Base-by-base conservation (phyloP, 495 filamentous ascomycete species). In the Daldinia childiae region DNA sequence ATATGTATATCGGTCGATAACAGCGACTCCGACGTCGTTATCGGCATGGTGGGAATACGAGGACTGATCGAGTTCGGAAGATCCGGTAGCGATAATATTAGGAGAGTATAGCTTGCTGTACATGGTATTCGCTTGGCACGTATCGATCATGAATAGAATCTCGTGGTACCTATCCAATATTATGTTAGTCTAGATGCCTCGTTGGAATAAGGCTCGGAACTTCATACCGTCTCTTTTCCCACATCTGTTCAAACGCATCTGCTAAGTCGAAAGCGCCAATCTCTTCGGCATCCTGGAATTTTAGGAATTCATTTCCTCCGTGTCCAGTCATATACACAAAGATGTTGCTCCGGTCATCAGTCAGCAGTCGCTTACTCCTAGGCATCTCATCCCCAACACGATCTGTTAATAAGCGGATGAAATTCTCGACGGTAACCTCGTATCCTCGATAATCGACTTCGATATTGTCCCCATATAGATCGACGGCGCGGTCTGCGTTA, bases 131-230 rank as follows among this genome's bases (percentile, higher is more conserved):
- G 95, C 95, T 82, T 99, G 95, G 81, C 95, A 99, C 0, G 95
- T 99, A 81, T 99, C 95, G 81, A 99, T 98, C 95, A 99, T 99
- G 84, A 99, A 99, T 62, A 99, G 87, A 70, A 99, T 87, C 79
- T 99, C 95, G 73, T 98, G 93, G 77, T 93, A 93, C 75, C 88
- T 90, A 58, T 48, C 8, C 19, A 57, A 41, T 21, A 24, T 2
- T 27, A 43, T 21, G 61, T 68, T 32, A 73, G 61, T 50, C 14
- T 41, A 7, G 21, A 71, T 11, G 29, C 50, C 71, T 62, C 48
- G 27, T 38, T 56, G 8, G 17, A 6, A 19, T 9, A 54, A 54
- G n/a, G 9, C 19, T n/a, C 21, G 26, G 21, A 36, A 77, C 62
- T 1, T 15, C 4, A 61, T 86, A 94, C 81, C 95, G 87, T 83